phyloP scores from a whole-genome alignment of 2,329 filamentous ascomycete species.

The Penicillium janthinellum region DNA sequence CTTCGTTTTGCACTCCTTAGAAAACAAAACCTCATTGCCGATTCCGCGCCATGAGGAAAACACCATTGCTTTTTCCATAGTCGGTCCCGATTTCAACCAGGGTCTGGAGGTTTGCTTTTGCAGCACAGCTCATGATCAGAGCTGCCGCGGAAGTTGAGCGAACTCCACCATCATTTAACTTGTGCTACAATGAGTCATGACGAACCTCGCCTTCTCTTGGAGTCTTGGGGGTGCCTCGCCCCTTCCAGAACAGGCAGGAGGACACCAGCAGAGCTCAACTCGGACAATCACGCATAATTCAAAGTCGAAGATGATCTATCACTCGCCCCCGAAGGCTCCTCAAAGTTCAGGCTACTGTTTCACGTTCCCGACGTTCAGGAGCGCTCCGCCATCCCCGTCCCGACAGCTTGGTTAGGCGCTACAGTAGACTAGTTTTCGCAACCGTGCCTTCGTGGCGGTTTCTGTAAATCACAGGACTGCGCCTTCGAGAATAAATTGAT shows the following conservation, averaged over 20 bases:
- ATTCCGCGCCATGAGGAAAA: not conserved
- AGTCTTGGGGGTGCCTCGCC: not conserved
- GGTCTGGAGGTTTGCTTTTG: not conserved
- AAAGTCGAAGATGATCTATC: conserved; percentile 1
- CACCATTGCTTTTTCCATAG: not conserved
- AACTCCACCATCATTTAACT: not conserved
- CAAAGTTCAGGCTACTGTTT: conserved; percentile 10
- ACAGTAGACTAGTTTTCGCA: not conserved
- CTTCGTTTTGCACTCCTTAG: not conserved
- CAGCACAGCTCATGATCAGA: not conserved
- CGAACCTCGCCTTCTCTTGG: too few species aligned
- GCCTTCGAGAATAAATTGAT: not conserved
- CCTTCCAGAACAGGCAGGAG: not conserved
- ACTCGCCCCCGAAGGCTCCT: not conserved
- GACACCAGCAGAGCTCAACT: not conserved
- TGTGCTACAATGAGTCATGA: too few species aligned
- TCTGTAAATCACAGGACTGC: not conserved
- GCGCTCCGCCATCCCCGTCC: conserved; percentile 2
- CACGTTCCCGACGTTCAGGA: conserved; percentile 1
- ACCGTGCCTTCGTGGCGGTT: too few species aligned
- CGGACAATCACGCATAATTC: too few species aligned
- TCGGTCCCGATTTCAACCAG: not conserved
- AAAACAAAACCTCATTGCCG: not conserved
- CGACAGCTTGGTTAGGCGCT: not conserved
- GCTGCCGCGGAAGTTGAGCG: not conserved